Base-by-base conservation (phyloP, 2,329 filamentous ascomycete species). In the Microsporum ferrugineum region DNA sequence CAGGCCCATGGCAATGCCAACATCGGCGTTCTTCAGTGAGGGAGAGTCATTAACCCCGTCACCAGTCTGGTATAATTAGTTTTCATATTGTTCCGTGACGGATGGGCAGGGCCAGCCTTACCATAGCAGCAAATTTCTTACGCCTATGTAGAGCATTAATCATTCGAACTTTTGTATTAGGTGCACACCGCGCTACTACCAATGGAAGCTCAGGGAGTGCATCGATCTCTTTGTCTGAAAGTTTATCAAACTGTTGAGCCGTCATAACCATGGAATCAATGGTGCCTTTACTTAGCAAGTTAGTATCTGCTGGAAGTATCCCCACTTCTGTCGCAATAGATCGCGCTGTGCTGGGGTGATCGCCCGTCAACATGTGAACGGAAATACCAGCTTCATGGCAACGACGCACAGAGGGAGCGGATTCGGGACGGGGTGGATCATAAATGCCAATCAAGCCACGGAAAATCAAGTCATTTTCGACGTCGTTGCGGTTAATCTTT, bases 11-110 rank as follows among this genome's bases (percentile, higher is more conserved):
- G 89, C 88, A 65, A 94, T 95, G 66, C 88, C 89, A 10, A 95
- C 88, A 71, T 95, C 89, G 6, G 89, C 88, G 29, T 83, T 82
- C 65, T 89, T 89, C 38, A 95, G 78, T 1, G 88, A 90, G 0
- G 89, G 89, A 2, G 88, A 88, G 70, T 95, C 89, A 69, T 95
- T 95, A 64, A 94, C 89, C 60, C 89, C 89, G 65, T 95, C 89
- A 66, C 89, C 89, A 27, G 89, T 94, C 58, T 59, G 36, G 27
- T 27, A 34, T 34, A 12, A 34, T 59, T 38, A 59, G 58, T 31
- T 27, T 51, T 10, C 5, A 12, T 34, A 1, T 12, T n/a, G 6
- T 36, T 0, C 3, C 5, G 1, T 41, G 23, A n/a, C 10, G 5
- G 3, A 27, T 33, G n/a, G 29, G 10, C 4, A n/a, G 57, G 33